Percentiles rank a stretch among this genome's conserved stretches.
Conservation (phyloP, 1,284 basidiomycete species). For the Boletus semigastroideus region DNA sequence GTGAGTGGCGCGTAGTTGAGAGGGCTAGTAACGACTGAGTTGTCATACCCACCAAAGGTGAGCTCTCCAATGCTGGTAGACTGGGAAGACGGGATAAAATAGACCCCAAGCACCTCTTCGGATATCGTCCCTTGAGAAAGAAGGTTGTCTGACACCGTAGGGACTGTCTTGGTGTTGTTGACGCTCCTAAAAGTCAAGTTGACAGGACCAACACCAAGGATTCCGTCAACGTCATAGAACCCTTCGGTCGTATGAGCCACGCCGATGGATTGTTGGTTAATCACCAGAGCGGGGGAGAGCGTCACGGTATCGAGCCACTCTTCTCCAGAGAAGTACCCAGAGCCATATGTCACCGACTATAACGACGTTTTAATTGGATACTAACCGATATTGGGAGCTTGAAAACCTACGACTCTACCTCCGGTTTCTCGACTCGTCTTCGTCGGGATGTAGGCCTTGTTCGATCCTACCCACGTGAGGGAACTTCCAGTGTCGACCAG, state of each 20-base stretch:
- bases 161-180: constrained; percentile 24
- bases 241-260: constrained; percentile 44
- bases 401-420: constrained; percentile 35
- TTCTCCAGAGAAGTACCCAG: constrained; percentile 49
- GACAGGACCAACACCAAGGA: constrained; percentile 56
- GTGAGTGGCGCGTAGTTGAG: constrained; percentile 54
- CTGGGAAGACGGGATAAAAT: constrained; percentile 41
- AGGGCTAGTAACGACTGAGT: constrained; percentile 40
- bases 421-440: constrained; percentile 44
- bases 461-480: constrained; percentile 39
- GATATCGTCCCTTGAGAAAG: constrained; percentile 42
- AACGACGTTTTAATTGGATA: neutral
- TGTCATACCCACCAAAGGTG: constrained; percentile 50
- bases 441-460: constrained; percentile 37
- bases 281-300: constrained; percentile 42
- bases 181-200: constrained; percentile 46
- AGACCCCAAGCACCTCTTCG: constrained; percentile 48
- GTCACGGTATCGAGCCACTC: constrained; percentile 53
- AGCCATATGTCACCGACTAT: constrained; percentile 47
- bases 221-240: constrained; percentile 49
- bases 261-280: constrained; percentile 51
- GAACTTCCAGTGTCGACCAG: constrained; percentile 35
- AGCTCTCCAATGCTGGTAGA: constrained; percentile 42
- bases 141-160: constrained; percentile 48
- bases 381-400: too few species aligned